Evolutionary conservation across 768 basidiomycete genomes (phyloP).

Genomic region (Cubamyces lactineus): DNA sequence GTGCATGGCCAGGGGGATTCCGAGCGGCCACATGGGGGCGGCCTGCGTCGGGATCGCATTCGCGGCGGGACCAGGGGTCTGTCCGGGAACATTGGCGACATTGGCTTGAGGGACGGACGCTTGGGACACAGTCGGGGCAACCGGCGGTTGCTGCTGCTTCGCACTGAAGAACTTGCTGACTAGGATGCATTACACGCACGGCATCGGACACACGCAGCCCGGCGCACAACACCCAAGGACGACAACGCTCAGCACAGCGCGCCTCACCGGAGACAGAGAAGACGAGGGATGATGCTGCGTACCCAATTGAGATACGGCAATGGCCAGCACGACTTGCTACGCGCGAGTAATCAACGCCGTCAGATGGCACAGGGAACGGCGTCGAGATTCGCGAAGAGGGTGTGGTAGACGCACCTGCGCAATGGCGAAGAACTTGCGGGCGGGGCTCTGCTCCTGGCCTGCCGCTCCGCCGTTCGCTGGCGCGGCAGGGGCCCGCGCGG

Average conservation of each 20-base stretch:
- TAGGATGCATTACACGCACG: slow-evolving; percentile 29
- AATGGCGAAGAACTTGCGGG: slow-evolving; percentile 41
- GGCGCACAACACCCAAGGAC: background rate
- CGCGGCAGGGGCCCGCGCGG: slow-evolving; percentile 26
- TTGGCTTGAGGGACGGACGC: slow-evolving; percentile 21
- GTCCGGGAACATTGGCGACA: slow-evolving; percentile 11
- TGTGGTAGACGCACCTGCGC: slow-evolving; percentile 42
- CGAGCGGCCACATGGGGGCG: slow-evolving; percentile 61
- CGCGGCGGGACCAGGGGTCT: slow-evolving; percentile 29
- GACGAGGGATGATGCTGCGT: slow-evolving; percentile 25
- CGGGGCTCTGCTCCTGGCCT: slow-evolving; percentile 40
- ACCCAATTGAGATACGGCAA: slow-evolving; percentile 70
- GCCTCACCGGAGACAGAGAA: background rate
- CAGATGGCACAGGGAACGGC: background rate
- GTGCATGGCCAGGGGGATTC: slow-evolving; percentile 67
- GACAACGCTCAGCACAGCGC: slow-evolving; percentile 5
- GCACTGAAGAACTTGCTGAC: slow-evolving; percentile 50
- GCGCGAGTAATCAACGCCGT: slow-evolving; percentile 2
- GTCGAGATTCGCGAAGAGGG: background rate
- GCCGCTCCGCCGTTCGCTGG: slow-evolving; percentile 27
- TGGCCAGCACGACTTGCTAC: slow-evolving; percentile 73
- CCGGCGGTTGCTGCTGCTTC: slow-evolving; percentile 32
- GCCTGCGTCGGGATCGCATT: slow-evolving; percentile 56
- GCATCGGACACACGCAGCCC: too few species aligned
- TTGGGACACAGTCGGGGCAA: slow-evolving; percentile 12